phyloP scores from a whole-genome alignment of 1,139 yeast genomes.

The Geotrichum cucujoidarum region DNA sequence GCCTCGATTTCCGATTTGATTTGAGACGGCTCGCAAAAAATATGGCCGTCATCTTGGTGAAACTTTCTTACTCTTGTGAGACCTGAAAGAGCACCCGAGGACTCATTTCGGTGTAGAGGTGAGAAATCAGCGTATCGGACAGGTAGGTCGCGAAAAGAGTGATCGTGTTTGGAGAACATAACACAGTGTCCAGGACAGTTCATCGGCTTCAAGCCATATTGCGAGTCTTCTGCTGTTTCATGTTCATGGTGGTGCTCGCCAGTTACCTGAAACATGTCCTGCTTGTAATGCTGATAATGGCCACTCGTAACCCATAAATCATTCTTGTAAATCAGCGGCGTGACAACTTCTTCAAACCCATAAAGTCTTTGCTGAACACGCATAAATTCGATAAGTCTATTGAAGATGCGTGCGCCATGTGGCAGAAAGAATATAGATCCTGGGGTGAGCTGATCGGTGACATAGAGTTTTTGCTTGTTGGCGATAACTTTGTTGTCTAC shows the following conservation, averaged over 20 bases:
- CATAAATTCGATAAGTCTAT: constrained; percentile 74
- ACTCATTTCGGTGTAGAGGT: constrained; percentile 91
- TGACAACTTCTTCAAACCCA: constrained; percentile 88
- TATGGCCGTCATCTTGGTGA: constrained; percentile 98
- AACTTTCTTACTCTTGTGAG: constrained; percentile 91
- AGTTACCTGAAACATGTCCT: constrained; percentile 82
- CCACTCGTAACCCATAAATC: constrained; percentile 89
- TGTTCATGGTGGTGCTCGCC: constrained; percentile 32
- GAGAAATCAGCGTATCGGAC: constrained; percentile 87
- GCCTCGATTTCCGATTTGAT: constrained; percentile 71
- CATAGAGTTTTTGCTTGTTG: constrained; percentile 58
- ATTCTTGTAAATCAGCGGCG: constrained; percentile 84
- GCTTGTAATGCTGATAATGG: constrained; percentile 93
- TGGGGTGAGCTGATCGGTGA: constrained; percentile 75
- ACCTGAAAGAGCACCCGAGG: constrained; percentile 91
- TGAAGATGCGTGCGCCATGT: constrained; percentile 83
- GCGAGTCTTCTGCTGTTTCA: constrained; percentile 43
- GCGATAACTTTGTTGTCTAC: constrained; percentile 22
- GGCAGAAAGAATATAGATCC: constrained; percentile 89
- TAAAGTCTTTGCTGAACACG: constrained; percentile 73
- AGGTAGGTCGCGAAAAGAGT: constrained; percentile 88
- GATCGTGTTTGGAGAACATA: constrained; percentile 72
- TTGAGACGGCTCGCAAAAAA: constrained; percentile 82
- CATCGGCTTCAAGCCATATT: constrained; percentile 91
- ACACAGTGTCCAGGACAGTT: constrained; percentile 87